Evolutionary conservation across 495 filamentous ascomycete genomes (phyloP).

Genomic region (Platismatia glauca): DNA sequence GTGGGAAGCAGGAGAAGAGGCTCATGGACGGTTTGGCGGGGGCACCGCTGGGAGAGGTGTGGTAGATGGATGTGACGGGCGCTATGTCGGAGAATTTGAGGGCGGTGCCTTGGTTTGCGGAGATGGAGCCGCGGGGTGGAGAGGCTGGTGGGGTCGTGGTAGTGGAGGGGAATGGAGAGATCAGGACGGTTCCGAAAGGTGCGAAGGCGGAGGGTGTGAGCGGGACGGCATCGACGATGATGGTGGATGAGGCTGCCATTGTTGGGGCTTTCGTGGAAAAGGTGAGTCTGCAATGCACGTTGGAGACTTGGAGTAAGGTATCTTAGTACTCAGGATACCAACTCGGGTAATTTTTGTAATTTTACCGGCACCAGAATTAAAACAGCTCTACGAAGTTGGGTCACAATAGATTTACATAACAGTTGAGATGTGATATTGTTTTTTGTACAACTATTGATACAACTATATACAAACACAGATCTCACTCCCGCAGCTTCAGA

Average conservation of each 20-base stretch:
- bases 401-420: no score
- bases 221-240: constrained; percentile 40
- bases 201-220: constrained; percentile 59
- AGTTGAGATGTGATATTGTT: not conserved
- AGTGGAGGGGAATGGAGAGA: constrained; percentile 53
- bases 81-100: constrained; percentile 78
- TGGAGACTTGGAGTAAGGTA: no score
- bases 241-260: constrained; percentile 1
- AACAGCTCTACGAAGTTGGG: no score
- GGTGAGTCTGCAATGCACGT: not conserved
- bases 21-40: constrained; percentile 60
- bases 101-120: constrained; percentile 79
- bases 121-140: constrained; percentile 29
- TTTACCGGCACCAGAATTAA: no score
- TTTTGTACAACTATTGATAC: not conserved
- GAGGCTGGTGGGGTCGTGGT: constrained; percentile 27
- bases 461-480: not conserved
- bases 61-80: constrained; percentile 58
- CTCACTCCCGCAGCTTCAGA: constrained; percentile 28
- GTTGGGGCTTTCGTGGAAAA: not conserved
- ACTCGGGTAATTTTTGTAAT: no score
- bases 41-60: constrained; percentile 51
- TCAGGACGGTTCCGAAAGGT: constrained; percentile 74
- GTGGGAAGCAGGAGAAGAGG: constrained; percentile 82
- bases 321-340: no score